Conservation (phyloP, 2,329 filamentous ascomycete genomes). For the Metarhizium rileyi region DNA sequence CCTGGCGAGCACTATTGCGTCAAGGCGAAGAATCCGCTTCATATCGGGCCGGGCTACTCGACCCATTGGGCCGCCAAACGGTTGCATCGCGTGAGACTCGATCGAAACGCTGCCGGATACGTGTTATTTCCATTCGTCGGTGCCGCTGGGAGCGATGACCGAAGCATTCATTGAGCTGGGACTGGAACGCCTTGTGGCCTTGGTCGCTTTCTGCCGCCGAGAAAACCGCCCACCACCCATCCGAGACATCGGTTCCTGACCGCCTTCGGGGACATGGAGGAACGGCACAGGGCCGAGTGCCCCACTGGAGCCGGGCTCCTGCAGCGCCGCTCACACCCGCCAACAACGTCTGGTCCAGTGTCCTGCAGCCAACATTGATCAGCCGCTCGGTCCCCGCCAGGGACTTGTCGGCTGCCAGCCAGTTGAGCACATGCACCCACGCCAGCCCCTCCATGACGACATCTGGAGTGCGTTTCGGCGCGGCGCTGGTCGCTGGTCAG, state of each 20-base stretch:
- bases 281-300: background rate
- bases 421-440: too few species aligned
- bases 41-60: conserved; percentile 21
- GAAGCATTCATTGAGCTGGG: background rate
- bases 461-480: too few species aligned
- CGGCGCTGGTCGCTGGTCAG: background rate
- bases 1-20: background rate
- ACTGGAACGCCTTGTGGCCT: background rate
- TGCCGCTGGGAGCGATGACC: background rate
- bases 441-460: conserved; percentile 11
- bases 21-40: conserved; percentile 14
- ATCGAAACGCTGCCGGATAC: background rate
- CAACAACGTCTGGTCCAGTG: too few species aligned
- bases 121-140: background rate
- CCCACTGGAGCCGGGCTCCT: too few species aligned
- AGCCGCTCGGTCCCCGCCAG: too few species aligned
- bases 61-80: conserved; percentile 22
- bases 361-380: too few species aligned
- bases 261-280: conserved; percentile 8
- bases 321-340: too few species aligned
- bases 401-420: conserved; percentile 1
- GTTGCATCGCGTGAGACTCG: conserved; percentile 20
- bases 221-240: background rate
- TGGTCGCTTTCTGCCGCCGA: conserved; percentile 1
- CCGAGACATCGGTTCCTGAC: conserved; percentile 5